Base-by-base conservation (phyloP, 345 rosid genomes). In the Heritiera fomes region DNA sequence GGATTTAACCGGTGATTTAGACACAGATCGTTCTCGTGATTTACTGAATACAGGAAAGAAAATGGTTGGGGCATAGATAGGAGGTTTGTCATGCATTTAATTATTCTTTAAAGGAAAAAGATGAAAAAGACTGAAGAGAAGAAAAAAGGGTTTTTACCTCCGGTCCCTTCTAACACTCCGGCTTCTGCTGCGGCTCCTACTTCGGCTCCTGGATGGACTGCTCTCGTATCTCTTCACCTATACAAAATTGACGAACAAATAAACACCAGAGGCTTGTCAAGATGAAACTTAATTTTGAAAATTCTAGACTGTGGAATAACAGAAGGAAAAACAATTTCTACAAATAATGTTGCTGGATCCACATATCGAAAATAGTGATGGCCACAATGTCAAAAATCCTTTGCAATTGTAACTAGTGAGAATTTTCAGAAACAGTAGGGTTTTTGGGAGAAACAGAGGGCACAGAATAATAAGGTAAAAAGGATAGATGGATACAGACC, bases 221-320 rank as follows among this genome's bases (percentile, higher is more conserved):
- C 84, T 72, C 41, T 91, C 91, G 74, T 90, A 84, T 55, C 76
- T 90, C 86, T 80, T 94, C 81, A 94, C 98, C 98, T 94, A 79
- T 70, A 70, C 47, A 61, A 81, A 81, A 50, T 66, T 10, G 28
- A 77, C 7, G 52, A 30, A 69, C n/a, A 80, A 0, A 70, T 32
- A 47, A 38, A 49, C 47, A 53, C 62, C 60, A 56, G 11, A 17
- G 23, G 6, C 46, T 82, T 56, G 18, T 80, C 49, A 71, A 43
- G 55, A 58, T 49, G 20, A 71, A 58, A 7, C 46, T 46, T 20
- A 7, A 52, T 20, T 12, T 53, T 20, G 47, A 43, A 43, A 41
- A 62, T 58, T 68, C 14, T 12, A 30, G 12, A 28, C 8, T 58
- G n/a, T 8, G 10, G 49, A 17, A 23, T 0, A 71, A 76, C 38